Evolutionary conservation across 1,284 basidiomycete genomes (phyloP).

Genomic region (Ganoderma boninense): DNA sequence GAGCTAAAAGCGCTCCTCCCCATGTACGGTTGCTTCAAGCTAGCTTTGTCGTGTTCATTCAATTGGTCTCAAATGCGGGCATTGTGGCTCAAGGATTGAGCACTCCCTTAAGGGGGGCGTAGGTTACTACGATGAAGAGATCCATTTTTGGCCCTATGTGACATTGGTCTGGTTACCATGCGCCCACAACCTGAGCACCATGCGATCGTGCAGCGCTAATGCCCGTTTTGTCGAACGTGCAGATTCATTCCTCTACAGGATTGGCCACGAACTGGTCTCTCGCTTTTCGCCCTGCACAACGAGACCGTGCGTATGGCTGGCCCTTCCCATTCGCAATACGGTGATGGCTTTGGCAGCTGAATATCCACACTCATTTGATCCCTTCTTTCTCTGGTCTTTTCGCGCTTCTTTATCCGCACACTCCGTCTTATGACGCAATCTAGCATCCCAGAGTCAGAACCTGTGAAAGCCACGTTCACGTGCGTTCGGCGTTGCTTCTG

Average conservation of each 20-base stretch:
- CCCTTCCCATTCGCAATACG: neutral
- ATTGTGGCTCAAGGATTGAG: no score
- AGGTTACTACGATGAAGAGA: no score
- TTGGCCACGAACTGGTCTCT: conserved; percentile 80
- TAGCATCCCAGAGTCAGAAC: conserved; percentile 53
- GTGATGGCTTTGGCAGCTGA: conserved; percentile 59
- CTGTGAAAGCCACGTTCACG: conserved; percentile 69
- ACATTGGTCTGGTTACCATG: no score
- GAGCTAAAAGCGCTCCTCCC: no score
- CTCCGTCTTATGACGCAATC: conserved; percentile 46
- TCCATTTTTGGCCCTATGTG: no score
- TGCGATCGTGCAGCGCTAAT: neutral
- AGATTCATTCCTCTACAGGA: conserved; percentile 90
- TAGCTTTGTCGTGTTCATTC: no score
- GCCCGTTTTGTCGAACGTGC: conserved; percentile 4
- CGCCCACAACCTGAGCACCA: no score
- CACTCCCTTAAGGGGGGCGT: no score
- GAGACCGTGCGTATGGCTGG: conserved; percentile 70
- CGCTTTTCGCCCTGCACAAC: conserved; percentile 85
- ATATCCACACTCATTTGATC: conserved; percentile 93
- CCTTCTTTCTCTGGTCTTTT: conserved; percentile 74
- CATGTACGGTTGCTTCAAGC: no score
- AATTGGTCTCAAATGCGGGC: no score
- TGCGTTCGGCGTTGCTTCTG: conserved; percentile 75
- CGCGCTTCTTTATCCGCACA: conserved; percentile 57